Base-by-base conservation (phyloP, 257 asterid species). In the Leptodermis oblonga region DNA sequence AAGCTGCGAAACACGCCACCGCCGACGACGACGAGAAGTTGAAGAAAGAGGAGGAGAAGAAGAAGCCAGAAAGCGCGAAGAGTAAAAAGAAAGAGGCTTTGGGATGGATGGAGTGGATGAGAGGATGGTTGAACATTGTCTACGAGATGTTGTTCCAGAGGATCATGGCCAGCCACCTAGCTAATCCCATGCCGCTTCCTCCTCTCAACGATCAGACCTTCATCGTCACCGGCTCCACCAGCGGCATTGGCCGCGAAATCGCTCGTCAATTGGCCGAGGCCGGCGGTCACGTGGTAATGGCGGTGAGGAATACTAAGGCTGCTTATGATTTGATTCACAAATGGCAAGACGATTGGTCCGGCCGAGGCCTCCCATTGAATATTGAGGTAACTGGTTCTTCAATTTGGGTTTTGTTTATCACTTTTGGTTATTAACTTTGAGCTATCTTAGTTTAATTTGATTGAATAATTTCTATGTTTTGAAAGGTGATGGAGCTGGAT, bases 241-340 rank as follows among this genome's bases (percentile, higher is more conserved):
- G 97, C 42, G 97, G 99, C 71, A 94, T 94, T 77, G 99, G 97
- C 76, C 83, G 87, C 55, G 97, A 94, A 87, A 89, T 84, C 31
- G 99, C 97, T 52, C 87, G 97, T 82, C 98, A 91, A 81, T 82
- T 94, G 86, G 96, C 95, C 0, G 97, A 94, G 80, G 84, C 97
- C 69, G 97, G 99, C 46, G 99, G 86, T 1, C 99, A 91, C 76
- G 95, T 91, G 22, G 83, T 91, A 78, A 94, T 94, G 99, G 99
- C 99, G 4, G 99, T 91, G 49, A 84, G 97, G 78, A 94, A 90
- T 68, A 70, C 89, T 3, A 83, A 83, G 73, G 90, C 89, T 0
- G 97, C 98, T 18, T 81, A 70, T 75, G 93, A 89, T 48, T 80
- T 91, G 83, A 85, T 94, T 56, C 81, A 71, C 64, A 82, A 84